Evolutionary conservation across 805 yeast genomes (phyloP), one percentile per base, ranked within the genome.

Genomic region (Cyberlindnera euphorbiiphila): DNA sequence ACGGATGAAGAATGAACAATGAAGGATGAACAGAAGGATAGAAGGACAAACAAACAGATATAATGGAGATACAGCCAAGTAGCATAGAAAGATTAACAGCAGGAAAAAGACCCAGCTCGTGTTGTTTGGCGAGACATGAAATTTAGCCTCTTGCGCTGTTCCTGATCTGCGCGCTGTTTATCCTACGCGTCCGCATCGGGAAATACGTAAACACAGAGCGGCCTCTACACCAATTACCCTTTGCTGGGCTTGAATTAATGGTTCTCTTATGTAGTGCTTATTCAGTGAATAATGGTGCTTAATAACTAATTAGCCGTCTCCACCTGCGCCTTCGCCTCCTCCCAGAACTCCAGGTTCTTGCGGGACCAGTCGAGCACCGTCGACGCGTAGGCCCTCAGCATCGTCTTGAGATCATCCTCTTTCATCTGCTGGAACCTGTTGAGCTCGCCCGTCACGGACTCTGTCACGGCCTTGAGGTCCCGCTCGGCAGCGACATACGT

Each of bases 341-440:
- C 76, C 85, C 86, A 81, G 25, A 73, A 67, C 47, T 79, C 84
- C 29, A 77, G 59, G 52, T 81, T 80, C 61, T 77, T 76, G 50
- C 67, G 69, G 5, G 85, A 83, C 87, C 87, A 81, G 38, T 72
- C 74, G 21, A 76, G 60, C 24, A 81, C 69, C 37, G 76, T 72
- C 24, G 72, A 60, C 36, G 78, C 69, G 51, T 78, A 81, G 13
- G 76, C 71, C 29, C 60, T 39, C 39, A 80, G 63, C 46, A 79
- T 76, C 33, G 64, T 64, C 43, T 68, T 68, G 34, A 80, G 66
- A 30, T 75, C 73, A 27, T 67, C 68, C 38, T 74, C 67, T 45
- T 75, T 78, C 29, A 66, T 61, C 25, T 49, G 49, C 43, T 75
- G 76, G 53, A 77, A 80, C 28, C 67, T 57, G 26, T 48, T 59